Percentiles rank a stretch among this genome's conserved stretches.
Conservation (phyloP, 1,284 basidiomycete genomes). For the Ustilago nuda region DNA sequence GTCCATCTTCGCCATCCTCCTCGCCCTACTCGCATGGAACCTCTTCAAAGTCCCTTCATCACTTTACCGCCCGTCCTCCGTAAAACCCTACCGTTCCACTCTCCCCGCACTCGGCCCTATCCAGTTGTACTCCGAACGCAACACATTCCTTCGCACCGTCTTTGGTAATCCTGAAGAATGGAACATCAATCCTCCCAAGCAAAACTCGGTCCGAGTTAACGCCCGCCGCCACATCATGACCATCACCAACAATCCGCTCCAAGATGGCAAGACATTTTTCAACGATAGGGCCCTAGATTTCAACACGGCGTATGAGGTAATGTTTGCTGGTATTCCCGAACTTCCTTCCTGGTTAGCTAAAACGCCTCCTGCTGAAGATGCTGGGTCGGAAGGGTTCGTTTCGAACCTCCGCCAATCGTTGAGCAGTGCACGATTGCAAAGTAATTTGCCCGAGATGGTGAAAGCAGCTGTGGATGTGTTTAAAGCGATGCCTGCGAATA, state of each 20-base stretch:
- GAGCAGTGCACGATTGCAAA: slow-evolving; percentile 16
- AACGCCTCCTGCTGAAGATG: slow-evolving; percentile 29
- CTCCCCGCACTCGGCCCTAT: slow-evolving; percentile 40
- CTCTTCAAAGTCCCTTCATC: slow-evolving; percentile 31
- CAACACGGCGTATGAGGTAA: slow-evolving; percentile 39
- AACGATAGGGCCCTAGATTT: slow-evolving; percentile 49
- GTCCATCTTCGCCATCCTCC: slow-evolving; percentile 22
- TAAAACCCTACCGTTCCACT: slow-evolving; percentile 31
- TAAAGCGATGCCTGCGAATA: slow-evolving; percentile 11
- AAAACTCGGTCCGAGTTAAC: slow-evolving; percentile 34
- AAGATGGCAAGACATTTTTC: slow-evolving; percentile 53
- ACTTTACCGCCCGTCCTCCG: slow-evolving; percentile 21
- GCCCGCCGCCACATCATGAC: slow-evolving; percentile 42
- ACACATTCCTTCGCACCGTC: slow-evolving; percentile 39
- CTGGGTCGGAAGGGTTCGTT: slow-evolving; percentile 30
- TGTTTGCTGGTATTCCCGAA: slow-evolving; percentile 53
- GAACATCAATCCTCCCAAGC: slow-evolving; percentile 25
- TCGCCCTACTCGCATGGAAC: slow-evolving; percentile 25
- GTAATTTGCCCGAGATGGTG: slow-evolving; percentile 36
- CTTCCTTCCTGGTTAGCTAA: slow-evolving; percentile 26
- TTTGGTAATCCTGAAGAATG: slow-evolving; percentile 51
- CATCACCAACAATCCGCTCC: slow-evolving; percentile 30
- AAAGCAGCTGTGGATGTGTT: slow-evolving; percentile 27
- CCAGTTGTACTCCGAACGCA: slow-evolving; percentile 40
- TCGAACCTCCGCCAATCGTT: slow-evolving; percentile 38